A percentile compares a stretch with the other conserved stretches of the same genome.
Evolutionary conservation across 805 yeast species (phyloP).

Genomic region (Candida germanica): DNA sequence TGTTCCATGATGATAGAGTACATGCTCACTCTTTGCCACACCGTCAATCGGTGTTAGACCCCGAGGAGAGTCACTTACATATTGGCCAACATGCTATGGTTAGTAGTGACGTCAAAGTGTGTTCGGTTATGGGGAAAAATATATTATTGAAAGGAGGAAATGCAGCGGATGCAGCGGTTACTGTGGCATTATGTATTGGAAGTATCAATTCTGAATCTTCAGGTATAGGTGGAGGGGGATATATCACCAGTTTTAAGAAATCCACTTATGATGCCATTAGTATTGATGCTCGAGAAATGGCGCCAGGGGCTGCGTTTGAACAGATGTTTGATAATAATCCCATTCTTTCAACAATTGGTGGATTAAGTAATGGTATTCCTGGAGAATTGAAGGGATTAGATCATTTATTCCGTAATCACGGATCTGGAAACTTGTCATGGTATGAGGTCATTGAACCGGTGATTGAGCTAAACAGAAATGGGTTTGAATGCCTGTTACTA

Average conservation of each 20-base stretch:
- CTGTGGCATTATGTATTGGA: conserved; percentile 87
- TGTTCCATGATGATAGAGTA: conserved; percentile 7
- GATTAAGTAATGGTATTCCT: conserved; percentile 85
- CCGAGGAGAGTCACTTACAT: conserved; percentile 36
- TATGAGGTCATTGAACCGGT: conserved; percentile 72
- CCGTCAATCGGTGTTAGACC: conserved; percentile 42
- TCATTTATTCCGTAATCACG: conserved; percentile 54
- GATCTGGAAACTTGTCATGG: conserved; percentile 75
- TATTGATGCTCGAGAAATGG: conserved; percentile 87
- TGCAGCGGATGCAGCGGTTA: conserved; percentile 93
- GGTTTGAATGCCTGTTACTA: conserved; percentile 46
- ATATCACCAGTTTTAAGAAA: conserved; percentile 40
- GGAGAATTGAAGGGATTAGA: conserved; percentile 89
- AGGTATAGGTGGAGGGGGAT: conserved; percentile 94
- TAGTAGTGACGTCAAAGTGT: conserved; percentile 59
- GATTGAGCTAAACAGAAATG: conserved; percentile 56
- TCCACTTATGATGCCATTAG: conserved; percentile 47
- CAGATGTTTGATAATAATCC: conserved; percentile 61
- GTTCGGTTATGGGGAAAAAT: conserved; percentile 61
- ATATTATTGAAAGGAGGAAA: conserved; percentile 60
- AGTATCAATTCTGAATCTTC: conserved; percentile 76
- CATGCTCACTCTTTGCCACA: not conserved
- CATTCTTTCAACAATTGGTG: conserved; percentile 64
- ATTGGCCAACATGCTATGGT: conserved; percentile 56
- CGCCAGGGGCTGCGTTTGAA: conserved; percentile 61